phyloP scores from a whole-genome alignment of 306 rosid species.

The Acmispon strigosus region DNA sequence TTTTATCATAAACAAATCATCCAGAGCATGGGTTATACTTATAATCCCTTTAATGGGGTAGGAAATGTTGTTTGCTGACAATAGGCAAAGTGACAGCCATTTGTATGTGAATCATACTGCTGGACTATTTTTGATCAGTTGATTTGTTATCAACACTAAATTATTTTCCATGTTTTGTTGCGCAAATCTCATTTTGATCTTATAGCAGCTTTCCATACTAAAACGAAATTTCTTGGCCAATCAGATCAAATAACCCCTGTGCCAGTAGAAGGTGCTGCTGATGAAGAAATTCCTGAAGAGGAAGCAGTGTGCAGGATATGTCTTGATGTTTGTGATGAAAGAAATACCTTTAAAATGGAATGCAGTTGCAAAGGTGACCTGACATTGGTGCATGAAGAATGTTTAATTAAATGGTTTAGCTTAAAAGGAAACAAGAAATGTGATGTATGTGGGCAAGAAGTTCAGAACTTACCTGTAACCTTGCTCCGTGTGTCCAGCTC shows the following conservation, averaged over 20 bases:
- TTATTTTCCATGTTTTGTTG: background rate
- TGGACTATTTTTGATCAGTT: constrained; percentile 5
- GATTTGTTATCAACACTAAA: background rate
- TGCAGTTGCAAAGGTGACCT: constrained; percentile 96
- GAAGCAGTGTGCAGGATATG: constrained; percentile 98
- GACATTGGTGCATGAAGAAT: constrained; percentile 78
- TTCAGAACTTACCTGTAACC: constrained; percentile 88
- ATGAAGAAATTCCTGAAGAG: constrained; percentile 98
- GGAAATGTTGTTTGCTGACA: background rate
- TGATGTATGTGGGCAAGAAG: constrained; percentile 82
- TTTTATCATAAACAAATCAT: background rate
- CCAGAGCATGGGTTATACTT: background rate
- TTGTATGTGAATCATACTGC: background rate
- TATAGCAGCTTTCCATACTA: background rate
- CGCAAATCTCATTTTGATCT: constrained; percentile 2
- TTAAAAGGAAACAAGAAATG: constrained; percentile 79
- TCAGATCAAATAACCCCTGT: constrained; percentile 73
- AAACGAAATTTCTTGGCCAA: constrained; percentile 16
- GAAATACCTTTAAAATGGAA: constrained; percentile 94
- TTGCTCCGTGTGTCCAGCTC: constrained; percentile 69
- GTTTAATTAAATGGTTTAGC: constrained; percentile 84
- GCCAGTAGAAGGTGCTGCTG: constrained; percentile 49
- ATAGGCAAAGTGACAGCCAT: background rate
- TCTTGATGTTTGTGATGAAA: constrained; percentile 73
- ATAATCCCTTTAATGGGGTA: background rate